Evolutionary conservation across 148 eudicot genomes (phyloP).

Genomic region (Chenopodium quinoa): DNA sequence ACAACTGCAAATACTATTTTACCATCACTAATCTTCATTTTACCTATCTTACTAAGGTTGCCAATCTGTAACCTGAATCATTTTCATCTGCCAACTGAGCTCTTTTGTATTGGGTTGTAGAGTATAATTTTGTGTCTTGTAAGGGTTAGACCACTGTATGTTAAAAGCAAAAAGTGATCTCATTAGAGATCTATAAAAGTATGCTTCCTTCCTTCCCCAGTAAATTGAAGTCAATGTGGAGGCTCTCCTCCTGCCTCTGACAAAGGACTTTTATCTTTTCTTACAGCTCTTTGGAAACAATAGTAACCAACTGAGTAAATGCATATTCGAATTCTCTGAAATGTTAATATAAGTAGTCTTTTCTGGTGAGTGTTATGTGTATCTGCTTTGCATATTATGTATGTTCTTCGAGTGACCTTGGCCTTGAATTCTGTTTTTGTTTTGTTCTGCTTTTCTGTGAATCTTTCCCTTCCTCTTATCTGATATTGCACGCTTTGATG

Average conservation of each 20-base stretch:
- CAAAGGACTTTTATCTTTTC: too few species aligned
- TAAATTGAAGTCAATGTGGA: too few species aligned
- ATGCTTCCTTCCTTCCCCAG: too few species aligned
- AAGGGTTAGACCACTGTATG: background rate
- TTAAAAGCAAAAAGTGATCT: too few species aligned
- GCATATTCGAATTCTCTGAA: background rate
- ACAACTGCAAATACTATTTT: background rate
- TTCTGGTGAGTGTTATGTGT: too few species aligned
- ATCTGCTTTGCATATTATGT: too few species aligned
- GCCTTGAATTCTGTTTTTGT: background rate
- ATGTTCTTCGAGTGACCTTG: background rate
- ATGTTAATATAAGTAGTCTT: background rate
- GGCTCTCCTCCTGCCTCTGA: too few species aligned
- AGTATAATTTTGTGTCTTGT: too few species aligned
- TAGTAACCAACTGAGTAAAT: background rate
- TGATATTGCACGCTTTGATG: background rate
- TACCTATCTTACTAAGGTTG: background rate
- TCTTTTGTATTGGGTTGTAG: too few species aligned
- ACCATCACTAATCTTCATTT: background rate
- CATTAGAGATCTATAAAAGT: too few species aligned
- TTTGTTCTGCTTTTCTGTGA: background rate
- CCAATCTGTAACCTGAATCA: too few species aligned
- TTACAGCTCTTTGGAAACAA: background rate
- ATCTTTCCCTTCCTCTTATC: background rate
- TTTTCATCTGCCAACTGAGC: too few species aligned